Base-by-base conservation (phyloP, 2,329 filamentous ascomycete genomes). In the Aschersonia sp. region DNA sequence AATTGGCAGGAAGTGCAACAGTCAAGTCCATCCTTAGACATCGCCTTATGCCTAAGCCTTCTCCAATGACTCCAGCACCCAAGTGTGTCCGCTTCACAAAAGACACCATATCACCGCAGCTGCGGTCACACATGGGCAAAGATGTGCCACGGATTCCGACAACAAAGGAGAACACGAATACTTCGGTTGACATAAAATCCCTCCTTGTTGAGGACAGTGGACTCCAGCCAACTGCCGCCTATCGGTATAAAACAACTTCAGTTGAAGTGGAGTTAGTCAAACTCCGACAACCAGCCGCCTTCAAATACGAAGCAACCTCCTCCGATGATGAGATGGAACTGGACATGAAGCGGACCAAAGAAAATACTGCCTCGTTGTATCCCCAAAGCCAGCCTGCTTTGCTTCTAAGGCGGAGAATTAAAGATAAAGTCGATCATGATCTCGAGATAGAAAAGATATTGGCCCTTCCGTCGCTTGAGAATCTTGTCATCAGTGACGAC, bases 1-100 rank as follows among this genome's bases (percentile, higher is more conserved):
- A 20, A 20, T 20, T 20, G 20, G 48, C 44, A 30, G 54, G 60
- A n/a, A 45, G 50, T 31, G 49, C 48, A 20, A 52, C 51, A 43
- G 45, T 61, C n/a, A 52, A 45, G 31, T 59, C 61, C 2, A 62
- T 62, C 35, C 53, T 63, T n/a, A 58, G 53, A 38, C 56, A 55
- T 43, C 57, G 57, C 46, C 53, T 51, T 20, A 56, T 53, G 3
- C 59, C 60, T 4, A 61, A 60, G 47, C 54, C 60, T 31, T 53
- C 59, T 32, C 50, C 51, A 28, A 53, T 54, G 50, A 51, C 44
- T 20, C 54, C 54, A 28, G 49, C 54, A 30, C 58, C 58, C 30
- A 61, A 59, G 48, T 47, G 48, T 40, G 61, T 63, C 20, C 59
- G 60, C 12, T 63, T 63, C 47, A 56, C 53, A 5, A 59, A 61